A percentile compares a stretch with the other conserved stretches of the same genome.
These are phyloP conservation scores for Suhomyces sp. DNA, from an alignment of 805 yeast species.

Conservation along the genomic window DNA sequence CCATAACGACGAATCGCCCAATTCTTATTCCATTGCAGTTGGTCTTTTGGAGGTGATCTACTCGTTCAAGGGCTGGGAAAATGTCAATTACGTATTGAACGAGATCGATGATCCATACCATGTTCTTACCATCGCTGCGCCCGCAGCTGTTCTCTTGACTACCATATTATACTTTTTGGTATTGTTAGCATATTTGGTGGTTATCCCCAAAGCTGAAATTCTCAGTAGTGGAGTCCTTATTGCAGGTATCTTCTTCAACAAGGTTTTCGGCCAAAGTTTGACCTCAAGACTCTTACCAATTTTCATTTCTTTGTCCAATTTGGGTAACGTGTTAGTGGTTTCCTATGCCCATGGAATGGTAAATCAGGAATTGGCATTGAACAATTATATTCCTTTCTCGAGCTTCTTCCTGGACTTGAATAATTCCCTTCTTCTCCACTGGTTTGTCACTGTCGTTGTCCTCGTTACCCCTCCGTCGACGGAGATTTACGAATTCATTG, in stretches of 20 bases:
- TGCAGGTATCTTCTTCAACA: slow-evolving; percentile 61
- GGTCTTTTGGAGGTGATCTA: slow-evolving; percentile 60
- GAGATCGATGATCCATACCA: slow-evolving; percentile 57
- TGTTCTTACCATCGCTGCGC: slow-evolving; percentile 60
- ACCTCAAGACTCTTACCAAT: slow-evolving; percentile 52
- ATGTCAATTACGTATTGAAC: slow-evolving; percentile 60
- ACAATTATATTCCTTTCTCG: slow-evolving; percentile 52
- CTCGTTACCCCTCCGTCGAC: slow-evolving; percentile 61
- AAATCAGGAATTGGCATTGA: slow-evolving; percentile 56
- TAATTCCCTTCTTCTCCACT: slow-evolving; percentile 52
- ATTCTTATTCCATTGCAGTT: slow-evolving; percentile 50
- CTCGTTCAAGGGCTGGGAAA: slow-evolving; percentile 72
- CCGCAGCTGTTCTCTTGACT: slow-evolving; percentile 53
- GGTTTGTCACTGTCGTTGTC: slow-evolving; percentile 54
- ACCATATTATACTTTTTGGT: slow-evolving; percentile 57
- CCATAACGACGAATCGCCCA: slow-evolving; percentile 23
- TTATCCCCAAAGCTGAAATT: slow-evolving; percentile 48
- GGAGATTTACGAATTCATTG: slow-evolving; percentile 61
- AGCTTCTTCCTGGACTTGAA: slow-evolving; percentile 41
- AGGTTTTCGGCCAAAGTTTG: slow-evolving; percentile 55
- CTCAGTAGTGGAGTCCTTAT: slow-evolving; percentile 58
- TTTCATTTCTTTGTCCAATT: slow-evolving; percentile 57
- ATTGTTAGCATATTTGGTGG: slow-evolving; percentile 56
- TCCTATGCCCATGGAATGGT: slow-evolving; percentile 61
- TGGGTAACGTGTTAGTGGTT: slow-evolving; percentile 66